Evolutionary conservation across 371 early-diverging fungal species (phyloP).

Genomic region (Syncephalastrum racemosum): DNA sequence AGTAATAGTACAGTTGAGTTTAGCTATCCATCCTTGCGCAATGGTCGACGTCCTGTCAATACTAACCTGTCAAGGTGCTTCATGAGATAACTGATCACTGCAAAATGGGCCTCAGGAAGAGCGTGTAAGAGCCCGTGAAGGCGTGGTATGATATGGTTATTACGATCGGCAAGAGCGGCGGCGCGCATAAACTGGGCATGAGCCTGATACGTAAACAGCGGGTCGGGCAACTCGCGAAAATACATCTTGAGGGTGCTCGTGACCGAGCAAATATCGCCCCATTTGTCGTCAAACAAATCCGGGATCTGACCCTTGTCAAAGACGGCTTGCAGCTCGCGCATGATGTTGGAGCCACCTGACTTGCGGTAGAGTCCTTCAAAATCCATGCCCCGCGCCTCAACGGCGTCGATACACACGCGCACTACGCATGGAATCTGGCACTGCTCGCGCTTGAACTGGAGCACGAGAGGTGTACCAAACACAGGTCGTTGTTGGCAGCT

Average conservation of each 20-base stretch:
- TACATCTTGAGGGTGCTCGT: conserved; percentile 91
- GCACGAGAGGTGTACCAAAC: no score
- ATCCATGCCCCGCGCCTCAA: conserved; percentile 23
- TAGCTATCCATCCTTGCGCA: not conserved
- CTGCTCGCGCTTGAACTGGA: conserved; percentile 11
- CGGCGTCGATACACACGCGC: conserved; percentile 18
- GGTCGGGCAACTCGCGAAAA: conserved; percentile 83
- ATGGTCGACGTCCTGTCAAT: not conserved
- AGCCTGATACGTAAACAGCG: conserved; percentile 76
- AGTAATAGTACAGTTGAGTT: not conserved
- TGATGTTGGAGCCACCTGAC: conserved; percentile 75
- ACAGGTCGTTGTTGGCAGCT: no score
- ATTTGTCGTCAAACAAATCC: conserved; percentile 41
- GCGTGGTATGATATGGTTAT: not conserved
- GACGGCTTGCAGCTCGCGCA: conserved; percentile 52
- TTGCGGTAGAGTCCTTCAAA: conserved; percentile 79
- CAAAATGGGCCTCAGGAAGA: conserved; percentile 17
- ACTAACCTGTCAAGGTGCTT: conserved; percentile 18
- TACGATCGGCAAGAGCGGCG: conserved; percentile 19
- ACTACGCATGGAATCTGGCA: conserved; percentile 14
- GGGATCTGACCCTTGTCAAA: conserved; percentile 40
- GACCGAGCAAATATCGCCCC: conserved; percentile 60
- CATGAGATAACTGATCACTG: conserved; percentile 17
- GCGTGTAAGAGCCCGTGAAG: conserved; percentile 1
- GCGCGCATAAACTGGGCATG: conserved; percentile 70